Percentiles rank a stretch among this genome's conserved stretches.
These are phyloP conservation scores for Sphagnum tenellum DNA, from an alignment of 225 moss, liverwort and hornwort genomes.

Conservation along the genomic window DNA sequence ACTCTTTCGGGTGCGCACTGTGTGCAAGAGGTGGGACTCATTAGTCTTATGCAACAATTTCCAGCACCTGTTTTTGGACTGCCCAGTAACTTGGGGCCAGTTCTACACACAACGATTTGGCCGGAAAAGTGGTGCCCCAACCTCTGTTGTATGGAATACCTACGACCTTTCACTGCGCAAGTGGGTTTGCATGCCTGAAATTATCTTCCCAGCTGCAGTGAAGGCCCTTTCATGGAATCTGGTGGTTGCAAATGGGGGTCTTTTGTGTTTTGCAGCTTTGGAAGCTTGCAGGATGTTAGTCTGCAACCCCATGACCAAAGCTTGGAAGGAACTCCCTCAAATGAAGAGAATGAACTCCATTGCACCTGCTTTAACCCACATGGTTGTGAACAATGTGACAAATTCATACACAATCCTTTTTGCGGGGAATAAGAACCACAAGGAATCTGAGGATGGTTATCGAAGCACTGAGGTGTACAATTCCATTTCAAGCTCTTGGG, in stretches of 20 bases:
- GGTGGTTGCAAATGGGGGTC: conserved; percentile 28
- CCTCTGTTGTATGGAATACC: conserved; percentile 8
- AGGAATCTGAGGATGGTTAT: conserved; percentile 10
- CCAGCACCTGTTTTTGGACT: conserved; percentile 16
- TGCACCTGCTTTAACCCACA: conserved; percentile 4
- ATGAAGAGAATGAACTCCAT: conserved; percentile 10
- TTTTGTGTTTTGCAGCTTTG: conserved; percentile 23
- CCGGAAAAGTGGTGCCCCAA: conserved; percentile 19
- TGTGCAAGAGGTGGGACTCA: conserved; percentile 41
- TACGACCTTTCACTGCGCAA: conserved; percentile 15
- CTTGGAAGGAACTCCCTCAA: conserved; percentile 28
- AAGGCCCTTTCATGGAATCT: conserved; percentile 14
- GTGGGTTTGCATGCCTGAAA: conserved; percentile 21
- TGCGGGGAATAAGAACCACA: conserved; percentile 12
- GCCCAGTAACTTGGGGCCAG: conserved; percentile 20
- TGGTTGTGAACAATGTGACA: conserved; percentile 25
- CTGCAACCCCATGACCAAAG: conserved; percentile 38
- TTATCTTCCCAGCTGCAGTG: conserved; percentile 13
- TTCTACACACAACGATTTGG: conserved; percentile 20
- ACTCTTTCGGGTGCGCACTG: conserved; percentile 18
- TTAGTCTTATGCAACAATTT: conserved; percentile 19
- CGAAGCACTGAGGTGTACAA: conserved; percentile 18
- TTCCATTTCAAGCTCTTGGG: conserved; percentile 20
- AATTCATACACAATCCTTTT: conserved; percentile 32
- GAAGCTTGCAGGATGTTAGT: conserved; percentile 15